Evolutionary conservation across 305 asterid species (phyloP), one percentile per base, ranked within the genome.

Genomic region (Fraxinus latifolia): DNA sequence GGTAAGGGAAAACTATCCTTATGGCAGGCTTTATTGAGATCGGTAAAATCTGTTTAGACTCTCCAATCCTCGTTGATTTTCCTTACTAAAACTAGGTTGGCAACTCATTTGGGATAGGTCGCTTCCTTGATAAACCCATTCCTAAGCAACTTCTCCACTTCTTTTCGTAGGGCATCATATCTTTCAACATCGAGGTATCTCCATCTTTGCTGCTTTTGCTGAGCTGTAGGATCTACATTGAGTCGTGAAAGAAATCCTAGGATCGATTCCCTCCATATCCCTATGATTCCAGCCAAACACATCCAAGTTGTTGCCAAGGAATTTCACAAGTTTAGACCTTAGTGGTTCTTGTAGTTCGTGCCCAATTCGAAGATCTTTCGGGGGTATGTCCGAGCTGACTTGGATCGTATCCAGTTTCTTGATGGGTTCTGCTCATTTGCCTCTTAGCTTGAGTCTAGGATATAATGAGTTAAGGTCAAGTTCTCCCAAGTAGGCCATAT

Each of bases 191-290:
- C 14, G 4, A 44, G 5, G 3, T n/a, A 0, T 47, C 60, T 47
- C 1, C 0, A 0, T 15, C 6, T 11, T n/a, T n/a, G 23, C 0
- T n/a, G 0, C 5, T 5, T n/a, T 14, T 0, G 65, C 0, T 0
- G 0, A 2, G 65, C 8, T 0, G 19, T 0, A n/a, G 1, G 21
- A 3, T 42, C 4, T 9, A 50, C 4, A n/a, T 50, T 3, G 1
- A 3, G 23, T 0, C 2, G 0, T 15, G 2, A 3, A 50, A 4
- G 2, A 0, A n/a, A 50, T 50, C 19, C 0, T n/a, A 3, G 62
- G 7, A n/a, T 50, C 7, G 1, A 15, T 50, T n/a, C 8, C 2
- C 1, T 14, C 62, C 7, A 50, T 50, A 14, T 50, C 2, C 1
- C 5, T 5, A 5, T 50, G 62, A 3, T 2, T 14, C 23, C 7